Percentiles rank a stretch among this genome's conserved stretches.
These are phyloP conservation scores for Rauvolfia tetraphylla DNA, from an alignment of 257 asterid genomes.

Conservation along the genomic window DNA sequence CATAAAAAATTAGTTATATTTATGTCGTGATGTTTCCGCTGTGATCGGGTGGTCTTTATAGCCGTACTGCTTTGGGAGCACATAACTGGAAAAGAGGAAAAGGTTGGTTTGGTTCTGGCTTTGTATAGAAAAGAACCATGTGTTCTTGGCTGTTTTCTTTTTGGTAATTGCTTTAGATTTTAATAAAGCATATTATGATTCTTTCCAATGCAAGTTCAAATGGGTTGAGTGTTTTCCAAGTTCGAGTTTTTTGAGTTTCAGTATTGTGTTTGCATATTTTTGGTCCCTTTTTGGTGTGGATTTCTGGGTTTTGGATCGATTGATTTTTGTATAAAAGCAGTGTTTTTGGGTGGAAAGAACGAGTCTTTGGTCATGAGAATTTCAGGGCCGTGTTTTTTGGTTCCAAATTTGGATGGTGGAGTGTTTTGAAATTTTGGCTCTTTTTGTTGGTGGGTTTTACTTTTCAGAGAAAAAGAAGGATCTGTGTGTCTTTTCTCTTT, in stretches of 20 bases:
- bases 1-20: neutral
- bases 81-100: conserved; percentile 10
- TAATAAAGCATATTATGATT: neutral
- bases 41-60: conserved; percentile 12
- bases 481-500: conserved; percentile 42
- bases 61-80: neutral
- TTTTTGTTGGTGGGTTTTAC: conserved; percentile 40
- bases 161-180: conserved; percentile 5
- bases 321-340: conserved; percentile 1
- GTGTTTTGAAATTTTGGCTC: conserved; percentile 33
- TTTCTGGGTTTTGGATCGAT: neutral
- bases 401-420: conserved; percentile 18
- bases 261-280: neutral
- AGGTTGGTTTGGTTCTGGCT: conserved; percentile 12
- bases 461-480: conserved; percentile 47
- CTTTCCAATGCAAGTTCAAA: neutral
- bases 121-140: conserved; percentile 1
- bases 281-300: neutral
- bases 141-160: neutral
- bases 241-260: neutral
- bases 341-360: conserved; percentile 10
- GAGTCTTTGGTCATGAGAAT: conserved; percentile 12
- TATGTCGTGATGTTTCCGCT: neutral
- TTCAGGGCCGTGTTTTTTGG: neutral
- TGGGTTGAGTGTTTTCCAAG: conserved; percentile 1